Percentiles rank a stretch among this genome's conserved stretches.
Conservation (phyloP, 306 rosid genomes). For the Sicyos baderoa region DNA sequence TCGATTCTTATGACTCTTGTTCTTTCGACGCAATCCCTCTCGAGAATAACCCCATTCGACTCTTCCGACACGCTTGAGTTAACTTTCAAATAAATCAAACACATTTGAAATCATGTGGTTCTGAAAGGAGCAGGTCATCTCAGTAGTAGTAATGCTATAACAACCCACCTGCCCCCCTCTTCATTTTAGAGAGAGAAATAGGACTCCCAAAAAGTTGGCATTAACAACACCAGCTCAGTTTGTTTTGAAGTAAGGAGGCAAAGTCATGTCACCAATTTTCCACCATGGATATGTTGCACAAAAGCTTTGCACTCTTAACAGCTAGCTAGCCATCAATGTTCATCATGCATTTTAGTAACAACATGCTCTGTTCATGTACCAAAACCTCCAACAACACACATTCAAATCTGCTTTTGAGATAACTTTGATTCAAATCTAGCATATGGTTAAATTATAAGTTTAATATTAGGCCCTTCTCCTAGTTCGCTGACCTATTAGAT, state of each 20-base stretch:
- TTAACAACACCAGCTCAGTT: constrained; percentile 11
- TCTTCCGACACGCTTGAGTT: no score
- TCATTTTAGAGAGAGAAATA: constrained; percentile 1
- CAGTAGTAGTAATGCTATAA: not conserved
- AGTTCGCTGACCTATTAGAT: no score
- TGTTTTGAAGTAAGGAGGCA: constrained; percentile 10
- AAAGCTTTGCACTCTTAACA: not conserved
- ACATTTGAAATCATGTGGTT: not conserved
- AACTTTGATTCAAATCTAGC: no score
- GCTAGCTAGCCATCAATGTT: not conserved
- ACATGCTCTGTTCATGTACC: not conserved
- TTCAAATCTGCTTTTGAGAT: not conserved
- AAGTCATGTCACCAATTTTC: constrained; percentile 1
- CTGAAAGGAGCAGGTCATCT: not conserved
- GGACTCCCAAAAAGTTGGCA: constrained; percentile 2
- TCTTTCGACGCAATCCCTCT: no score
- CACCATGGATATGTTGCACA: not conserved
- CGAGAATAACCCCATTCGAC: no score
- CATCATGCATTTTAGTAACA: not conserved
- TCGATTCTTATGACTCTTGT: no score
- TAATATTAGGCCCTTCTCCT: no score
- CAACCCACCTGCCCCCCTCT: constrained; percentile 15
- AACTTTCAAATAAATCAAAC: no score
- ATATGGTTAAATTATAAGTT: no score
- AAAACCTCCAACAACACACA: not conserved